phyloP scores from a whole-genome alignment of 768 basidiomycete species.

The Mycena polygramma region DNA sequence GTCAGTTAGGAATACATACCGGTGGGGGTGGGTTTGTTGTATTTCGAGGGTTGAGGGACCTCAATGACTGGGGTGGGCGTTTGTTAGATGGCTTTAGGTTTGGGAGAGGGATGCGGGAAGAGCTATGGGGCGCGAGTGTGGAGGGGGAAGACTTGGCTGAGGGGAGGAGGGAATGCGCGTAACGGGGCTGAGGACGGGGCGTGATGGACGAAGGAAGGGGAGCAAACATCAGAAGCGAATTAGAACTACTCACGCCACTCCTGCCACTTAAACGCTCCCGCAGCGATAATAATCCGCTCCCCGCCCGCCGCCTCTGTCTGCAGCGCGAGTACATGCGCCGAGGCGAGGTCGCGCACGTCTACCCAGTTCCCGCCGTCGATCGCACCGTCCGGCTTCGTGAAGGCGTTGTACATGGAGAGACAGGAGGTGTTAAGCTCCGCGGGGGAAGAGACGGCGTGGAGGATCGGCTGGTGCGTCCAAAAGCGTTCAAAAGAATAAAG shows the following conservation, averaged over 20 bases:
- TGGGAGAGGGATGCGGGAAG: background rate
- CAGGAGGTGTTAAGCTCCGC: constrained; percentile 54
- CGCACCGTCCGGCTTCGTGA: constrained; percentile 41
- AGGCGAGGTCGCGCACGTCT: constrained; percentile 65
- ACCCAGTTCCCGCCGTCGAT: constrained; percentile 49
- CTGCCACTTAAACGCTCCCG: constrained; percentile 43
- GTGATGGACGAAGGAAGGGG: background rate
- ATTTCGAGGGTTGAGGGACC: too few species aligned
- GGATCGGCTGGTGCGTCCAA: constrained; percentile 50
- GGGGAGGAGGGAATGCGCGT: background rate
- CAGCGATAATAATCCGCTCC: constrained; percentile 64
- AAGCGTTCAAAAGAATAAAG: too few species aligned
- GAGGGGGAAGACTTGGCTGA: background rate
- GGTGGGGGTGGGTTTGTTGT: too few species aligned
- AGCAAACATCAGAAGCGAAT: background rate
- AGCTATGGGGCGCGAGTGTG: background rate
- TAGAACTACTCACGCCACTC: constrained; percentile 40
- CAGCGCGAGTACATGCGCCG: constrained; percentile 66
- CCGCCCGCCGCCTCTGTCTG: constrained; percentile 62
- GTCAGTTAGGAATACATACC: too few species aligned
- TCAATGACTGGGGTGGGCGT: too few species aligned
- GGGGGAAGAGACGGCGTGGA: constrained; percentile 49
- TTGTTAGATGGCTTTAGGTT: too few species aligned
- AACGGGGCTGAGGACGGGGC: too few species aligned
- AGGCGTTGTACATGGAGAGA: constrained; percentile 47